A percentile compares a stretch with the other conserved stretches of the same genome.
These are phyloP conservation scores for Fusarium citri DNA, from an alignment of 2,329 filamentous ascomycete species.

Conservation along the genomic window DNA sequence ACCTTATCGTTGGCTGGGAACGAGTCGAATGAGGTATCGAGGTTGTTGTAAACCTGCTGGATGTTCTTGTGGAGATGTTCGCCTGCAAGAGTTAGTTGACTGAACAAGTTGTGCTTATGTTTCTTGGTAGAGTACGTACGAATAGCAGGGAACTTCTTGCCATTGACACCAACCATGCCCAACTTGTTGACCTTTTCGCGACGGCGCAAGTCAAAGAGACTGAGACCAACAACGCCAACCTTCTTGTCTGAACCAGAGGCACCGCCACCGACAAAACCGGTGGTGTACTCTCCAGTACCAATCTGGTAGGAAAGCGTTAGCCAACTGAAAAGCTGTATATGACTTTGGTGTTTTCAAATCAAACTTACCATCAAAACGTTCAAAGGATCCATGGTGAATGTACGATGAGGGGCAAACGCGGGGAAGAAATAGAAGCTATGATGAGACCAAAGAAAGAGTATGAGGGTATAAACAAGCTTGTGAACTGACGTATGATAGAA, in stretches of 20 bases:
- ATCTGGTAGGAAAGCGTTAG: slow-evolving; percentile 62
- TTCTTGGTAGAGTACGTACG: slow-evolving; percentile 63
- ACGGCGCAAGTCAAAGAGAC: slow-evolving; percentile 87
- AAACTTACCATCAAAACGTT: slow-evolving; percentile 74
- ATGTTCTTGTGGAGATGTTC: slow-evolving; percentile 91
- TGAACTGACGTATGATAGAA: not conserved
- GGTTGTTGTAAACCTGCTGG: slow-evolving; percentile 84
- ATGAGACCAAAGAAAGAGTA: slow-evolving; percentile 19
- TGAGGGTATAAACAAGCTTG: slow-evolving; percentile 3
- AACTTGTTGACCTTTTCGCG: slow-evolving; percentile 88
- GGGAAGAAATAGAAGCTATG: slow-evolving; percentile 41
- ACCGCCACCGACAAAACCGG: slow-evolving; percentile 87
- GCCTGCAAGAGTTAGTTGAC: slow-evolving; percentile 59
- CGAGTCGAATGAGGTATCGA: slow-evolving; percentile 87
- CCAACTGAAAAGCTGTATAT: not conserved
- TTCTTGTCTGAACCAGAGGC: slow-evolving; percentile 94
- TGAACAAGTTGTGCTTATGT: not conserved
- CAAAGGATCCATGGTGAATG: slow-evolving; percentile 65
- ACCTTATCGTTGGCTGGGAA: slow-evolving; percentile 79
- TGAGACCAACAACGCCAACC: slow-evolving; percentile 91
- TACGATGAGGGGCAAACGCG: slow-evolving; percentile 32
- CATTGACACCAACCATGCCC: slow-evolving; percentile 90
- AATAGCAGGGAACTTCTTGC: slow-evolving; percentile 90
- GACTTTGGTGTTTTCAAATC: not conserved
- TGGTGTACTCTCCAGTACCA: slow-evolving; percentile 96